Evolutionary conservation across 2,329 filamentous ascomycete species (phyloP).

Genomic region (Diatrype stigma): DNA sequence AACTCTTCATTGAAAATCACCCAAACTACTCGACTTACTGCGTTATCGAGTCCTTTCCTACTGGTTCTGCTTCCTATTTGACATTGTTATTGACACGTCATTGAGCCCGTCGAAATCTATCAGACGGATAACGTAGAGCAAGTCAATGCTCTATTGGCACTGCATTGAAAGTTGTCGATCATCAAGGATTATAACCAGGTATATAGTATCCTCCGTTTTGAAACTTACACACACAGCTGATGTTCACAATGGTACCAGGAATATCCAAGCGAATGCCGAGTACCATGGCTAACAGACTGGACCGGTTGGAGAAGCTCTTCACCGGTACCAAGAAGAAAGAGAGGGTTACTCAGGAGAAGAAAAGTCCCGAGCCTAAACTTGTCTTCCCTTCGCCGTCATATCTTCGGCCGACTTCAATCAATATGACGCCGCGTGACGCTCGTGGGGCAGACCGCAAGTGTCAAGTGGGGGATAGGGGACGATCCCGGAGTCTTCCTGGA

Average conservation of each 20-base stretch:
- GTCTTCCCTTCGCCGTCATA: conserved; percentile 35
- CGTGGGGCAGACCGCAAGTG: conserved; percentile 33
- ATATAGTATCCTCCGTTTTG: not conserved
- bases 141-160: too few species aligned
- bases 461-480: conserved; percentile 15
- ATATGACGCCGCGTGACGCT: conserved; percentile 56
- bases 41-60: not conserved
- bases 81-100: too few species aligned
- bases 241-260: not conserved
- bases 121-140: too few species aligned
- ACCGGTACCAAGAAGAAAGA: conserved; percentile 35
- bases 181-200: not conserved
- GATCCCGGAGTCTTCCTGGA: conserved; percentile 22
- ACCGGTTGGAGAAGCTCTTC: conserved; percentile 49
- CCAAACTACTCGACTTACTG: not conserved
- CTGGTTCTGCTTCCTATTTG: too few species aligned
- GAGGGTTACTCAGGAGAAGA: conserved; percentile 13
- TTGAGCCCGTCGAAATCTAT: too few species aligned
- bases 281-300: conserved; percentile 46
- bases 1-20: not conserved
- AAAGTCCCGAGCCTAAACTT: conserved; percentile 8
- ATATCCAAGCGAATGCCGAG: not conserved
- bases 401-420: conserved; percentile 49
- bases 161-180: too few species aligned
- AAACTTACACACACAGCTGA: not conserved